Evolutionary conservation across 495 filamentous ascomycete genomes (phyloP).

Genomic region (Xylaria castorea): DNA sequence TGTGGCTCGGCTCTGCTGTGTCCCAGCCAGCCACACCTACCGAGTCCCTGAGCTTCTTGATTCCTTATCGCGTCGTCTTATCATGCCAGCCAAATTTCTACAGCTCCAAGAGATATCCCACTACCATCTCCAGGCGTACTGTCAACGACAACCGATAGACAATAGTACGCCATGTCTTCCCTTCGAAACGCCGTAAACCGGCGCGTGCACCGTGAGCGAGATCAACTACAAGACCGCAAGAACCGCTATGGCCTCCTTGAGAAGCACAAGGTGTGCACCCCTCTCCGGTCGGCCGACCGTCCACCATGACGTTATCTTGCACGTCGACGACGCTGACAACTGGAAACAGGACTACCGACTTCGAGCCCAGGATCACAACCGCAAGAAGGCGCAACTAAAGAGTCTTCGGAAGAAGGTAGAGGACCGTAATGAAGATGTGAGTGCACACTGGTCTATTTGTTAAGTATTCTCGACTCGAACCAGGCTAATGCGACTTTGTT

Average conservation of each 20-base stretch:
- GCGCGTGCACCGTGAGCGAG: conserved; percentile 77
- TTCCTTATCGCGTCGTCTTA: background rate
- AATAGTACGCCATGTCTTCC: conserved; percentile 67
- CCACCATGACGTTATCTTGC: background rate
- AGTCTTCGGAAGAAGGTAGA: conserved; percentile 79
- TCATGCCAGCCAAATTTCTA: conserved; percentile 25
- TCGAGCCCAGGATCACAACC: conserved; percentile 85
- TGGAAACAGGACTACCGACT: conserved; percentile 80
- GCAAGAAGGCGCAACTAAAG: conserved; percentile 81
- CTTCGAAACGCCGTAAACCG: conserved; percentile 81
- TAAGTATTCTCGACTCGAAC: background rate
- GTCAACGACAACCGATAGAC: background rate
- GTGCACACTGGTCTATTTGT: background rate
- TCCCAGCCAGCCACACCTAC: background rate
- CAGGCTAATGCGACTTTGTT: background rate
- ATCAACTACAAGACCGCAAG: conserved; percentile 68
- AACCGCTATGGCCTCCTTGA: conserved; percentile 44
- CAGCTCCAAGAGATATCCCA: background rate
- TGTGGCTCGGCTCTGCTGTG: background rate
- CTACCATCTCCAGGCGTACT: background rate
- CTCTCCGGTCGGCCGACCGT: background rate
- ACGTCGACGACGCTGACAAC: background rate
- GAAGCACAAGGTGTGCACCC: conserved; percentile 39
- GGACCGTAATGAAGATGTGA: conserved; percentile 83
- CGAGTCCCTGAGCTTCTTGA: background rate